phyloP scores from a whole-genome alignment of 768 basidiomycete species.

The Tylopilus plumbeoviolaceoides region DNA sequence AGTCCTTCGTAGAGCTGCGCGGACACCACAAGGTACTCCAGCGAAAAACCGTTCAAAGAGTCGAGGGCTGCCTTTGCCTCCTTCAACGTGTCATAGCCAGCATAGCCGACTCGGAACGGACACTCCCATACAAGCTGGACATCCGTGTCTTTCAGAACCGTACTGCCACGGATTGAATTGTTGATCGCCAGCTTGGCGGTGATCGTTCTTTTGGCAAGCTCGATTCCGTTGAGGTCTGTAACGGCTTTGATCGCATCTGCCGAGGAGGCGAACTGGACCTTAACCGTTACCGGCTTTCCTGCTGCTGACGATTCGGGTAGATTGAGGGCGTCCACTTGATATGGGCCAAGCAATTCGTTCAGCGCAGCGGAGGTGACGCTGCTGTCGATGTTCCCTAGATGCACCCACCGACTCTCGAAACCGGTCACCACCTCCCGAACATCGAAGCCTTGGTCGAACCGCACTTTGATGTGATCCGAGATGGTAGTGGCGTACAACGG shows the following conservation, averaged over 20 bases:
- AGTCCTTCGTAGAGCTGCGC: constrained; percentile 53
- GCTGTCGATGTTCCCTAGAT: constrained; percentile 47
- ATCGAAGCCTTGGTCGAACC: constrained; percentile 57
- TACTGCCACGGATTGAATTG: constrained; percentile 32
- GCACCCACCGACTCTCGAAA: constrained; percentile 64
- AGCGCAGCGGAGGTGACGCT: constrained; percentile 35
- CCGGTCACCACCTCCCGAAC: constrained; percentile 57
- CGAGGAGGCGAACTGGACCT: constrained; percentile 45
- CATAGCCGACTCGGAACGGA: constrained; percentile 54
- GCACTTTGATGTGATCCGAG: constrained; percentile 53
- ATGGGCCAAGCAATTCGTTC: constrained; percentile 36
- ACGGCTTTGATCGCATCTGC: constrained; percentile 53
- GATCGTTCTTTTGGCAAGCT: constrained; percentile 37
- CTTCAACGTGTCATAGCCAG: constrained; percentile 51
- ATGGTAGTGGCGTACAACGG: constrained; percentile 32
- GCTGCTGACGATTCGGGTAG: constrained; percentile 23
- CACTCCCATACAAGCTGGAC: constrained; percentile 60
- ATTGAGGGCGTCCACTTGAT: constrained; percentile 39
- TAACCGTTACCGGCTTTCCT: constrained; percentile 29
- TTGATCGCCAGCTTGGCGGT: constrained; percentile 44
- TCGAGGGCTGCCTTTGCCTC: constrained; percentile 51
- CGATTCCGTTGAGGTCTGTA: constrained; percentile 44
- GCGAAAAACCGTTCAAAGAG: constrained; percentile 33
- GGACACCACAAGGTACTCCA: constrained; percentile 39
- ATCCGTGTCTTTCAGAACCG: constrained; percentile 46